Percentiles rank a stretch among this genome's conserved stretches.
Conservation (phyloP, 768 basidiomycete genomes). For the Tulasnella sp. region DNA sequence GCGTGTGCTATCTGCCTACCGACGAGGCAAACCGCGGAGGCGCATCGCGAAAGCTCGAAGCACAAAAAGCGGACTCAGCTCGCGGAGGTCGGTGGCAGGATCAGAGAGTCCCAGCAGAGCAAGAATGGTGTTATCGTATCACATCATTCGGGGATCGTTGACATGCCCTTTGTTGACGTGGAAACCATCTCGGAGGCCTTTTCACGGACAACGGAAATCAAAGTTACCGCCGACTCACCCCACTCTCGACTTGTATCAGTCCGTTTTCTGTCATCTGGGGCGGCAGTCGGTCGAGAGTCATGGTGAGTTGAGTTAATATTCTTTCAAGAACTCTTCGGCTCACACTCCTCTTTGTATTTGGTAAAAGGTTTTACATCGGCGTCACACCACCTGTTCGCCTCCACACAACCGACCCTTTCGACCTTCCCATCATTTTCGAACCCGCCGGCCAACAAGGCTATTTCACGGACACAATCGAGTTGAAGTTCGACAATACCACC, state of each 20-base stretch:
- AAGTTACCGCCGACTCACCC: neutral
- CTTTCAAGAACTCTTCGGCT: too few relatives aligned
- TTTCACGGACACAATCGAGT: conserved; percentile 24
- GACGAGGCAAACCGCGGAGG: neutral
- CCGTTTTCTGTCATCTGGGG: neutral
- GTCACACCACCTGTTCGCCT: neutral
- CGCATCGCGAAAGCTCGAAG: neutral
- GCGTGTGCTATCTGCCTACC: neutral
- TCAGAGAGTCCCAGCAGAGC: neutral
- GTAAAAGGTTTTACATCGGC: neutral
- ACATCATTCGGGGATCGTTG: neutral
- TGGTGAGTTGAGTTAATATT: too few relatives aligned
- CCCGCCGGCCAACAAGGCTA: conserved; percentile 2
- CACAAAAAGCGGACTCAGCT: neutral
- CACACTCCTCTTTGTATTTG: too few relatives aligned
- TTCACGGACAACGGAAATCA: neutral
- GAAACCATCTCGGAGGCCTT: neutral
- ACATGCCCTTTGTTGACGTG: neutral
- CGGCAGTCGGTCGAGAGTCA: neutral
- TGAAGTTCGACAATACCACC: conserved; percentile 10
- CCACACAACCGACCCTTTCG: neutral
- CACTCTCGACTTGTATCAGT: neutral
- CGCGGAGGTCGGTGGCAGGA: neutral
- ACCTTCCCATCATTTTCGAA: neutral
- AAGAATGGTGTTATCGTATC: neutral